Percentiles rank a stretch among this genome's conserved stretches.
These are phyloP conservation scores for Anisodus acutangulus DNA, from an alignment of 257 asterid genomes.

Conservation along the genomic window DNA sequence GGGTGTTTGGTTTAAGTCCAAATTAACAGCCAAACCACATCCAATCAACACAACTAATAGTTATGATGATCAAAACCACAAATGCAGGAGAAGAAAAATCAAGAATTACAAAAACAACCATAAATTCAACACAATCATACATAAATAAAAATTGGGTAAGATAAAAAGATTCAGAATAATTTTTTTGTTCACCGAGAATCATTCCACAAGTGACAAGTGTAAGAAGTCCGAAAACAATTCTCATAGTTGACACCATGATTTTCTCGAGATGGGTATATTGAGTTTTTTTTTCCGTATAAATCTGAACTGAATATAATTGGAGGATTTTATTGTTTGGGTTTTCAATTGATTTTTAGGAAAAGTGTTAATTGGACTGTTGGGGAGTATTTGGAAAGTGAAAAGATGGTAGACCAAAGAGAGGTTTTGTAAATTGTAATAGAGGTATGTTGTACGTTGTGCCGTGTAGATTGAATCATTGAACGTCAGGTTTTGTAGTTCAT, in stretches of 20 bases:
- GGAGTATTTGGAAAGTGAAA: constrained; percentile 17
- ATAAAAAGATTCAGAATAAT: constrained; percentile 13
- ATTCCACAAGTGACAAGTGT: constrained; percentile 71
- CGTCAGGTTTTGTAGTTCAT: not conserved
- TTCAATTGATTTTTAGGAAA: not conserved
- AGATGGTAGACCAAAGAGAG: not conserved
- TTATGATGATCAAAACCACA: not conserved
- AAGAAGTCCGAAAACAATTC: constrained; percentile 68
- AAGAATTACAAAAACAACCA: not conserved
- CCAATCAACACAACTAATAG: not conserved
- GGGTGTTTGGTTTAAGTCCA: not conserved
- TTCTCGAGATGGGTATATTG: not conserved
- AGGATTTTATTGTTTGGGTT: not conserved
- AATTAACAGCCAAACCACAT: not conserved
- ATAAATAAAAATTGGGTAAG: not conserved
- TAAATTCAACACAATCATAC: not conserved
- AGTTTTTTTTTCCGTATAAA: not conserved
- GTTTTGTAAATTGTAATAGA: not conserved
- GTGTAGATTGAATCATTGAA: not conserved
- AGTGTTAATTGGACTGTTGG: not conserved
- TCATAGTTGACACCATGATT: constrained; percentile 43
- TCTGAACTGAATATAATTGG: constrained; percentile 16
- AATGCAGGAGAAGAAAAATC: not conserved
- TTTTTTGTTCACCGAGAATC: constrained; percentile 60
- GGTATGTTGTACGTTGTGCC: not conserved